These are phyloP conservation scores for Dryas drummondii DNA, from an alignment of 306 rosid genomes.

Conservation along the genomic window DNA sequence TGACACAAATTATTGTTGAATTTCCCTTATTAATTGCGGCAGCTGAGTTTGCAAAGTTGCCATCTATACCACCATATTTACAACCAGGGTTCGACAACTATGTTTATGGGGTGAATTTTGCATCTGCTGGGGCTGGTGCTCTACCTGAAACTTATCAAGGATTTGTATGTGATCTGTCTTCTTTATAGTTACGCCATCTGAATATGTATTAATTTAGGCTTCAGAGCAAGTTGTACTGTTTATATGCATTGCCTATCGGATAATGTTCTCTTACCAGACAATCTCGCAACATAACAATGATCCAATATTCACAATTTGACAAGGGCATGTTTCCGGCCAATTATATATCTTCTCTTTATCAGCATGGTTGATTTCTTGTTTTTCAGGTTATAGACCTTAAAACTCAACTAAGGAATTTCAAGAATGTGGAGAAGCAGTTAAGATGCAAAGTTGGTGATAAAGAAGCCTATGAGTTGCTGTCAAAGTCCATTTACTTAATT, in stretches of 20 bases:
- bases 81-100: conserved; percentile 23
- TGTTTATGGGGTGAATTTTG: conserved; percentile 40
- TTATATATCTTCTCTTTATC: background rate
- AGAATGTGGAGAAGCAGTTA: conserved; percentile 27
- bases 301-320: too few relatives aligned
- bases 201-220: too few relatives aligned
- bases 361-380: conserved; percentile 3
- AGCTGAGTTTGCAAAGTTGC: conserved; percentile 43
- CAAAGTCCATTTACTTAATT: conserved; percentile 38
- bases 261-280: too few relatives aligned
- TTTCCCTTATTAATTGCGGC: background rate
- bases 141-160: conserved; percentile 27
- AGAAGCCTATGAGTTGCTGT: conserved; percentile 28
- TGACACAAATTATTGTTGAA: background rate
- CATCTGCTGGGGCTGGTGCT: conserved; percentile 41
- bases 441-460: conserved; percentile 25
- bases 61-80: conserved; percentile 36
- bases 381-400: conserved; percentile 33
- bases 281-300: too few relatives aligned
- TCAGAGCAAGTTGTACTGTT: too few relatives aligned
- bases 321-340: conserved; percentile 17
- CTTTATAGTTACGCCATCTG: too few relatives aligned
- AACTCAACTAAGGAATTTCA: conserved; percentile 32
- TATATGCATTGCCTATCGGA: too few relatives aligned
- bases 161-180: conserved; percentile 19